Base-by-base conservation (phyloP, 2,329 filamentous ascomycete genomes). In the Talaromyces sp. region DNA sequence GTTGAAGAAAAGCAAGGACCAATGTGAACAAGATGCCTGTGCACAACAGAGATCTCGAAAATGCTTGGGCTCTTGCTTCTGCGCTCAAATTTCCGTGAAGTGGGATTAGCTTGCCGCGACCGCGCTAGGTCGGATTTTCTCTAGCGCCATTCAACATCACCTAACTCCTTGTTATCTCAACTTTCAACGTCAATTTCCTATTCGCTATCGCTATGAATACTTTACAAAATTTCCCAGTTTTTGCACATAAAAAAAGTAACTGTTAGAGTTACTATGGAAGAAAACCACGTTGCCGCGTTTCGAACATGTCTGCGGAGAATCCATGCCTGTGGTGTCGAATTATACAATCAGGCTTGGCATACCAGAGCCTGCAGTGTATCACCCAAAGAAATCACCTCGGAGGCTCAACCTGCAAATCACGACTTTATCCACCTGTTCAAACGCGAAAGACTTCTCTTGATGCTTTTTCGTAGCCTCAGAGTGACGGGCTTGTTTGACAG, bases 61-160 rank as follows among this genome's bases (percentile, higher is more conserved):
- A 17, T 38, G 41, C 41, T 24, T 9, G 41, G 41, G 21, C 41
- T 46, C 43, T 46, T 46, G 43, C 27, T 29, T n/a, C 48, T 27
- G 48, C 48, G 27, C 72, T 75, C 58, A 60, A 60, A 60, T 75
- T 75, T 72, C 72, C 73, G 69, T 41, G 68, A 74, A 75, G 73
- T 75, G 73, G 73, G 73, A 71, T 68, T 68, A 69, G 70, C 68
- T 67, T 63, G 60, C 17, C n/a, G 9, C n/a, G n/a, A 14, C 8
- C 12, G 41, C 67, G 63, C 72, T 72, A 73, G 62, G 54, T 72
- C 63, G 3, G n/a, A 66, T 68, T 59, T 0, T 65, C 66, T 21
- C 60, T 69, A 69, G 68, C 54, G 62, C 58, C 6, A n/a, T 12
- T 57, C 35, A 29, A 29, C n/a, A 31, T 17, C 26, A 50, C 10